phyloP scores from a whole-genome alignment of 2,329 filamentous ascomycete genomes.

The Sclerotinia spermophila region DNA sequence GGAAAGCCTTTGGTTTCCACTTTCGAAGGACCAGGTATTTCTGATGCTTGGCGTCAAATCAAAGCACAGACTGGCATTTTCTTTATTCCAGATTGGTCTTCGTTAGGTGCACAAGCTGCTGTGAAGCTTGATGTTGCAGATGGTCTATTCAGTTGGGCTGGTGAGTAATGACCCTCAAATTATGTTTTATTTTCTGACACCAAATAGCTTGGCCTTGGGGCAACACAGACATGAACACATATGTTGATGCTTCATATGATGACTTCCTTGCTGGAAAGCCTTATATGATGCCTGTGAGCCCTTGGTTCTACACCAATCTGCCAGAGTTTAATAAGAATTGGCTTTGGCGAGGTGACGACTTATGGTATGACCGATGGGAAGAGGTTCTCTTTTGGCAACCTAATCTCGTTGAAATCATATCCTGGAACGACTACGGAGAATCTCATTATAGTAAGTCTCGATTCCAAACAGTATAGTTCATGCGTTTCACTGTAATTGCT shows the following conservation, averaged over 20 bases:
- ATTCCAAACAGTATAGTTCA: slow-evolving; percentile 31
- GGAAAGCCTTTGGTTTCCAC: slow-evolving; percentile 9
- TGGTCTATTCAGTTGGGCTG: slow-evolving; percentile 8
- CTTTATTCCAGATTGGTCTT: slow-evolving; percentile 12
- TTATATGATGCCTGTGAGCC: slow-evolving; percentile 34
- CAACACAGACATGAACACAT: slow-evolving; percentile 24
- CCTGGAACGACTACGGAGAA: slow-evolving; percentile 51
- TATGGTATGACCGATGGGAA: slow-evolving; percentile 42
- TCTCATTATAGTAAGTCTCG: slow-evolving; percentile 48
- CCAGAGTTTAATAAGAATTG: slow-evolving; percentile 41
- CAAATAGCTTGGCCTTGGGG: slow-evolving; percentile 24
- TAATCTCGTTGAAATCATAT: slow-evolving; percentile 44
- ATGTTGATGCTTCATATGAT: slow-evolving; percentile 22
- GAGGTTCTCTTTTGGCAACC: slow-evolving; percentile 41
- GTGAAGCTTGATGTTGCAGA: background rate
- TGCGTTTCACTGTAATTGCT: background rate
- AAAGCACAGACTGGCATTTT: background rate
- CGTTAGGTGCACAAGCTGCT: slow-evolving; percentile 1
- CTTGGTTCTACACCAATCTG: slow-evolving; percentile 38
- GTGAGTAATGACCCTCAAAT: background rate
- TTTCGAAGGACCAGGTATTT: background rate
- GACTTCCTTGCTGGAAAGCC: slow-evolving; percentile 22
- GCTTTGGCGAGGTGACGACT: slow-evolving; percentile 41
- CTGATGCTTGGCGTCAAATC: background rate
- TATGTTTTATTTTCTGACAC: background rate